Evolutionary conservation across 1,139 yeast genomes (phyloP).

Genomic region (Magnusiomyces fungicola): DNA sequence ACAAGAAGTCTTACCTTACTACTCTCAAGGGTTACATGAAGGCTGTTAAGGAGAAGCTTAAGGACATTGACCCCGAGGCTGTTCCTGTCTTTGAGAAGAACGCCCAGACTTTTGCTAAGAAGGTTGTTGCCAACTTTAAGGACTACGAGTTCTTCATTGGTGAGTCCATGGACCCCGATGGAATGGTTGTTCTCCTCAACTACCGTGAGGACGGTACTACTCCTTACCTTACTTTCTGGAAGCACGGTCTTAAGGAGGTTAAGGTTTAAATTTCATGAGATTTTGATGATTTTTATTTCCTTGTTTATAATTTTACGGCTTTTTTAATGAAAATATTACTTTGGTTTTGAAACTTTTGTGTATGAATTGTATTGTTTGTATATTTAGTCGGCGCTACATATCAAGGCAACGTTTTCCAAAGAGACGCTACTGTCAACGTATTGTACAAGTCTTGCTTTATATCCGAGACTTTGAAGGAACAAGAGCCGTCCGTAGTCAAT

Average conservation of each 20-base stretch:
- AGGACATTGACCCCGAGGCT: slow-evolving; percentile 81
- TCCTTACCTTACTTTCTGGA: slow-evolving; percentile 97
- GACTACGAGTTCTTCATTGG: slow-evolving; percentile 99
- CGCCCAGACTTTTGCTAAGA: slow-evolving; percentile 92
- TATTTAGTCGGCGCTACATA: slow-evolving; percentile 21
- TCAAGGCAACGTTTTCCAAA: slow-evolving; percentile 62
- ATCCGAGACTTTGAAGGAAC: slow-evolving; percentile 39
- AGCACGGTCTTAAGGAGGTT: slow-evolving; percentile 86
- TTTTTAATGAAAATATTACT: neutral
- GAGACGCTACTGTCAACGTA: slow-evolving; percentile 56
- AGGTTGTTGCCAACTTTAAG: slow-evolving; percentile 86
- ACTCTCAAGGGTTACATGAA: slow-evolving; percentile 99
- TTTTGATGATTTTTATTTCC: neutral
- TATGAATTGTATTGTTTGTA: neutral
- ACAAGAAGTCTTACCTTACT: slow-evolving; percentile 93
- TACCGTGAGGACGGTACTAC: slow-evolving; percentile 99
- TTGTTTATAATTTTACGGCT: neutral
- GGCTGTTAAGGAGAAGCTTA: slow-evolving; percentile 79
- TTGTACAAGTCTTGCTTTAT: slow-evolving; percentile 43
- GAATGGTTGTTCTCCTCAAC: slow-evolving; percentile 95
- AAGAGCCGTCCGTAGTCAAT: slow-evolving; percentile 53
- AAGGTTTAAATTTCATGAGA: slow-evolving; percentile 65
- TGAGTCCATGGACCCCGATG: slow-evolving; percentile 99
- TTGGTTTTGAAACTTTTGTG: neutral
- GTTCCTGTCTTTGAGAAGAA: slow-evolving; percentile 91